Conservation (phyloP, 2,329 filamentous ascomycete species). For the Alternaria triticimaculans region DNA sequence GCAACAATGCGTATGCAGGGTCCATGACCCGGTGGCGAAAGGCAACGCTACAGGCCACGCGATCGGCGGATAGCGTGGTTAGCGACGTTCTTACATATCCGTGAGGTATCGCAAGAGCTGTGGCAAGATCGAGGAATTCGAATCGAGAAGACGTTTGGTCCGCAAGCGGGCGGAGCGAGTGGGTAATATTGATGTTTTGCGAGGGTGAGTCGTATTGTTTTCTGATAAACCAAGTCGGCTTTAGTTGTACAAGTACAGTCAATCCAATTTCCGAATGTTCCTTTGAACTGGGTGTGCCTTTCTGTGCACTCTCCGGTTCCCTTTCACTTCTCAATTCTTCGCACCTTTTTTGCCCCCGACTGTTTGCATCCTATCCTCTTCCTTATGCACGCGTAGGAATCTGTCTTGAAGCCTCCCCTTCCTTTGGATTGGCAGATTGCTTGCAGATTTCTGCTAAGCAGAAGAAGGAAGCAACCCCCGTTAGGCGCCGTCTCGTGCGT, state of each 20-base stretch:
- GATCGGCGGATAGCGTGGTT: background rate
- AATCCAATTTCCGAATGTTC: background rate
- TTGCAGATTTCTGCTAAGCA: background rate
- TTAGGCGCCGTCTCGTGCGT: background rate
- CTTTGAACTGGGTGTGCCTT: background rate
- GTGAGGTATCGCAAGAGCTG: background rate
- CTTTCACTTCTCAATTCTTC: background rate
- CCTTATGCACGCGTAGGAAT: background rate
- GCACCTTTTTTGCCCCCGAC: background rate
- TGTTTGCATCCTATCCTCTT: background rate
- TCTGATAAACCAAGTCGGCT: background rate
- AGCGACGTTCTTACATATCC: background rate
- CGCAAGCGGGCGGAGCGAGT: background rate
- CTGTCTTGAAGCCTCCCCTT: background rate
- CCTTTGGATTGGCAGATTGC: background rate
- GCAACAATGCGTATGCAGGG: background rate
- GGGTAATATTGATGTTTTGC: background rate
- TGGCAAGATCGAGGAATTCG: conserved; percentile 7
- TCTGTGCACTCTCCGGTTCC: background rate
- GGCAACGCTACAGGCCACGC: background rate
- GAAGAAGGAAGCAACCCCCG: background rate
- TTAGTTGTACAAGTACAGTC: background rate
- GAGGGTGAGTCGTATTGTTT: background rate
- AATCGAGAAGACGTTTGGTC: background rate
- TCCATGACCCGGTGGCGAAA: background rate